Percentiles rank a stretch among this genome's conserved stretches.
These are phyloP conservation scores for Xanthoconium separans DNA, from an alignment of 1,284 basidiomycete genomes.

Conservation along the genomic window DNA sequence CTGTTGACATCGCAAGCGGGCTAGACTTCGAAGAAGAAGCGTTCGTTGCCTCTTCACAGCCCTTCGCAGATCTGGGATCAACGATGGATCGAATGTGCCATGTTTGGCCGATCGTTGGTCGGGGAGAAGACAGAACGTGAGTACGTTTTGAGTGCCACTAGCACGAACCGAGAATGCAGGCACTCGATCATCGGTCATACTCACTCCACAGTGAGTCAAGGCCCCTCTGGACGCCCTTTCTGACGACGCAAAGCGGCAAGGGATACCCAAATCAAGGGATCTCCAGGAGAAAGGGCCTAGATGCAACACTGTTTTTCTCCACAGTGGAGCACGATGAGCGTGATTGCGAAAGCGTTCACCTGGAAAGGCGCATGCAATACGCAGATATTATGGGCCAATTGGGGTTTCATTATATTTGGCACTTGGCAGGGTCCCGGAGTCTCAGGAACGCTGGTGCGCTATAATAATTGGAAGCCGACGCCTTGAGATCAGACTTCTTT, in stretches of 20 bases:
- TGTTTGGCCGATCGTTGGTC: conserved; percentile 8
- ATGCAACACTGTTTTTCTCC: not conserved
- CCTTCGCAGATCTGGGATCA: conserved; percentile 7
- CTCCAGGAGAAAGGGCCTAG: not conserved
- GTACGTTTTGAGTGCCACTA: not conserved
- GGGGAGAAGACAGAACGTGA: conserved; percentile 3
- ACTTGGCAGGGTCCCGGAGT: conserved; percentile 16
- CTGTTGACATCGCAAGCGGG: not conserved
- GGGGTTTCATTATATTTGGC: conserved; percentile 8
- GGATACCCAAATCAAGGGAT: conserved; percentile 1
- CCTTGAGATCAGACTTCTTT: conserved; percentile 8
- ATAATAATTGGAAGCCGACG: not conserved
- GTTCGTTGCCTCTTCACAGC: not conserved
- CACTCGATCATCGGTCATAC: conserved; percentile 6
- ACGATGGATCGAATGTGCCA: conserved; percentile 4
- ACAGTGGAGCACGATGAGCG: conserved; percentile 1
- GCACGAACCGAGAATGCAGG: conserved; percentile 1
- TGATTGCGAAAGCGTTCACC: conserved; percentile 3
- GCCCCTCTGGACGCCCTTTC: conserved; percentile 1
- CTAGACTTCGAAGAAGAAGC: conserved; percentile 6
- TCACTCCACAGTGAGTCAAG: conserved; percentile 16
- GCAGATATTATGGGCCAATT: not conserved
- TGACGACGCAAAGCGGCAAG: not conserved
- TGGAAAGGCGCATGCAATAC: conserved; percentile 6
- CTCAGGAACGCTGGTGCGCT: conserved; percentile 16